These are phyloP conservation scores for Pterocarpus santalinus DNA, from an alignment of 306 rosid genomes.

Conservation along the genomic window DNA sequence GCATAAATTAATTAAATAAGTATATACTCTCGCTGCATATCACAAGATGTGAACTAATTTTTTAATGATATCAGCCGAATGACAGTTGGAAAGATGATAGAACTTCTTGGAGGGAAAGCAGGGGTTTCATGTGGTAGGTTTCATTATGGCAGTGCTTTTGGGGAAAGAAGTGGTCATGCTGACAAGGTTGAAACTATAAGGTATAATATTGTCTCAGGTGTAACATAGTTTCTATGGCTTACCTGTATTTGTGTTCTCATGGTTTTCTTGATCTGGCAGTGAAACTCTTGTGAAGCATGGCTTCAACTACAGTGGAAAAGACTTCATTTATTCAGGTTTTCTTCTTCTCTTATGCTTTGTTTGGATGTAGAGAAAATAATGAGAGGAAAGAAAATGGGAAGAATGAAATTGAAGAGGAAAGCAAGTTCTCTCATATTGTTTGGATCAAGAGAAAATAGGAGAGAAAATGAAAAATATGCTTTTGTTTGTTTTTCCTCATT, in stretches of 20 bases:
- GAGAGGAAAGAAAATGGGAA: too few relatives aligned
- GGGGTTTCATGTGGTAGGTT: conserved; percentile 97
- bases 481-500: too few relatives aligned
- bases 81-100: conserved; percentile 99
- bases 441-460: too few relatives aligned
- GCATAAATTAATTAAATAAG: background rate
- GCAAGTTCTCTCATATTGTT: too few relatives aligned
- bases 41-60: conserved; percentile 9
- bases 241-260: conserved; percentile 16
- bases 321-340: conserved; percentile 90
- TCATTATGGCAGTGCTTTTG: conserved; percentile 98
- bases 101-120: conserved; percentile 96
- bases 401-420: too few relatives aligned
- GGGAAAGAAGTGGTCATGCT: conserved; percentile 99
- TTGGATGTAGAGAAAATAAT: too few relatives aligned
- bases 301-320: conserved; percentile 90
- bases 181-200: conserved; percentile 94
- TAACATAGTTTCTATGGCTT: conserved; percentile 27
- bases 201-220: conserved; percentile 51
- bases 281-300: conserved; percentile 86
- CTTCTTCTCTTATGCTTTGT: conserved; percentile 15
- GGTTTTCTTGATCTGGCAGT: conserved; percentile 60
- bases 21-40: background rate
- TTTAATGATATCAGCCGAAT: conserved; percentile 76
- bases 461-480: too few relatives aligned